phyloP scores from a whole-genome alignment of 2,329 filamentous ascomycete species.

The Colletotrichum musae region DNA sequence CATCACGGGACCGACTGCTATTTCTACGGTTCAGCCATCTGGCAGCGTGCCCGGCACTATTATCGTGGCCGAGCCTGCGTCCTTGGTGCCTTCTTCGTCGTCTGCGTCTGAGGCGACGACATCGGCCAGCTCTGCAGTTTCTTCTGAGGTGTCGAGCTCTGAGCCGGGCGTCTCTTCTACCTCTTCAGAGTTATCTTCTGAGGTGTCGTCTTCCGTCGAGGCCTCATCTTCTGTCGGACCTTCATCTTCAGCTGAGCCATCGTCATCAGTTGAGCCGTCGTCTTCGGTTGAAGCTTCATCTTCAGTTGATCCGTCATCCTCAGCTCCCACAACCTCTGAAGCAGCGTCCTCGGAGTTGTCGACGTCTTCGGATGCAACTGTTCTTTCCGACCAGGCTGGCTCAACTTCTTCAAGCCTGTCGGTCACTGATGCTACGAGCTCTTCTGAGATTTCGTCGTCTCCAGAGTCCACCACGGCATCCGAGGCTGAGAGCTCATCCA shows the following conservation, averaged over 20 bases:
- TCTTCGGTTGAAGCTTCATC: background rate
- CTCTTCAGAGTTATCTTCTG: background rate
- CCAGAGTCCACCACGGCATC: background rate
- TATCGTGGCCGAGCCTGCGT: background rate
- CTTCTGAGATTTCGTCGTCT: background rate
- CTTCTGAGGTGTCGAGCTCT: background rate
- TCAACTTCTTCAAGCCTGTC: background rate
- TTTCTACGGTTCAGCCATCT: slow-evolving; percentile 15
- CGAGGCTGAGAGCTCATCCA: background rate
- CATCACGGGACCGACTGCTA: background rate
- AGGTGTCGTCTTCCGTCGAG: background rate
- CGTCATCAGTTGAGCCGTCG: background rate
- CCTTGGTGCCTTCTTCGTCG: background rate
- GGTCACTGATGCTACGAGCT: background rate
- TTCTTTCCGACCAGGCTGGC: background rate
- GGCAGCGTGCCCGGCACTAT: slow-evolving; percentile 8
- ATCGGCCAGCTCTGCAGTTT: background rate
- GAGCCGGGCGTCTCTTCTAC: background rate
- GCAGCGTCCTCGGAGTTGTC: background rate
- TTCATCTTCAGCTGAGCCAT: background rate
- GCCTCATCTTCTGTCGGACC: background rate
- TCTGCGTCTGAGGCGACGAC: background rate
- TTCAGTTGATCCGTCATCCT: background rate
- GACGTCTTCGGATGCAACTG: background rate
- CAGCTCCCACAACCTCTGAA: background rate